phyloP scores from a whole-genome alignment of 345 rosid genomes.

The Camelina sativa region DNA sequence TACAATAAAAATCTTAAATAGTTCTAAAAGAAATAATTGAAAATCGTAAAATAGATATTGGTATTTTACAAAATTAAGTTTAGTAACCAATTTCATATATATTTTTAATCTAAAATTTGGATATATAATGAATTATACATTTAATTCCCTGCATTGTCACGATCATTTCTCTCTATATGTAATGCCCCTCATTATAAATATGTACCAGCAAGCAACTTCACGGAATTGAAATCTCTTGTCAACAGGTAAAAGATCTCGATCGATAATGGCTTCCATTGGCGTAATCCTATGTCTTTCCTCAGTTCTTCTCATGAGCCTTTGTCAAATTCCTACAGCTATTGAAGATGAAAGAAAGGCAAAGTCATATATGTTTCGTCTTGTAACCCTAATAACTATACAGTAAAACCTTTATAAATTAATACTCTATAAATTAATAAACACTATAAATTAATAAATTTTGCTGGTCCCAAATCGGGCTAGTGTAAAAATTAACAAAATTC shows the following conservation, averaged over 20 bases:
- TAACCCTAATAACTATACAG: background rate
- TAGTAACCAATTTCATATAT: background rate
- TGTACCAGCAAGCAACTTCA: slow-evolving; percentile 13
- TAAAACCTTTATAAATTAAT: no score
- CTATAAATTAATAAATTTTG: no score
- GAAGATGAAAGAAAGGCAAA: slow-evolving; percentile 36
- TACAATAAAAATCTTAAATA: no score
- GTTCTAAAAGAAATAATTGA: no score
- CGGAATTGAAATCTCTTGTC: background rate
- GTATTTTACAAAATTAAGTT: no score
- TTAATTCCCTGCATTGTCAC: background rate
- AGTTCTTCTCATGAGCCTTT: slow-evolving; percentile 22
- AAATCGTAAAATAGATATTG: no score
- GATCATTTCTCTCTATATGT: background rate
- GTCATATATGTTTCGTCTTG: background rate
- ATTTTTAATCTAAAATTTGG: no score
- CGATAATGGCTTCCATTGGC: slow-evolving; percentile 30
- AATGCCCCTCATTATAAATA: background rate
- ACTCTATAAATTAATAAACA: no score
- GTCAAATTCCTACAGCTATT: slow-evolving; percentile 24
- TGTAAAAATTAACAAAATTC: no score
- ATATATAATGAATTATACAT: no score
- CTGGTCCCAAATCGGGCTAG: no score
- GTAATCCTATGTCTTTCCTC: slow-evolving; percentile 9
- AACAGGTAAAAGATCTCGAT: background rate